Conservation (phyloP, 2,329 filamentous ascomycete genomes). For the Colletotrichum euphorbiae region DNA sequence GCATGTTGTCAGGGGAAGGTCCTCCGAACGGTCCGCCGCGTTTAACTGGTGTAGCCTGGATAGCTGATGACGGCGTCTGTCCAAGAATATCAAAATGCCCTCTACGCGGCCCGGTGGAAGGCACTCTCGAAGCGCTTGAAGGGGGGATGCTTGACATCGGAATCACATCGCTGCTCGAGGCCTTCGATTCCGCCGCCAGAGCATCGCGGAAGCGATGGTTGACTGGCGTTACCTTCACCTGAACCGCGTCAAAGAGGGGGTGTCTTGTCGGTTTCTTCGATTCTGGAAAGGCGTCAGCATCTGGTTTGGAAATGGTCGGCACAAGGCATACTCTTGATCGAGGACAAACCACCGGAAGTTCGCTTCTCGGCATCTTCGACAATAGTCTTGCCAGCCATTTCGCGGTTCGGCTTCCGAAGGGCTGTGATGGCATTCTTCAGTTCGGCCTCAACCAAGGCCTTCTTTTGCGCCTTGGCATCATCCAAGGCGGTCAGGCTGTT, state of each 20-base stretch:
- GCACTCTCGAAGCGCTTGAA: constrained; percentile 54
- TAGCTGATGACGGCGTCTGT: constrained; percentile 35
- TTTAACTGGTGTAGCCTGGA: constrained; percentile 40
- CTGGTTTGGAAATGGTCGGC: not conserved
- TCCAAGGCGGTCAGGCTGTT: constrained; percentile 63
- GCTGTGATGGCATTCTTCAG: constrained; percentile 79
- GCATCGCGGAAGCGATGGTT: constrained; percentile 66
- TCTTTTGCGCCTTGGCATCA: constrained; percentile 71
- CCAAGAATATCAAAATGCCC: constrained; percentile 48
- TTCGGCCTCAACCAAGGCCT: constrained; percentile 75
- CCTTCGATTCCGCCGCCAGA: constrained; percentile 50
- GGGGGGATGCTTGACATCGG: constrained; percentile 47
- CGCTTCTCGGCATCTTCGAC: constrained; percentile 76
- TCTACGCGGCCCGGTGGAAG: constrained; percentile 54
- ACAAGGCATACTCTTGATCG: constrained; percentile 60
- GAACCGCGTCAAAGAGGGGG: constrained; percentile 53
- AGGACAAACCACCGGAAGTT: constrained; percentile 58
- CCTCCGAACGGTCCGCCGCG: not conserved
- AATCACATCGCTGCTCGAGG: constrained; percentile 17
- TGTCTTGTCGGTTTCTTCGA: constrained; percentile 62
- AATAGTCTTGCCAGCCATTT: constrained; percentile 74
- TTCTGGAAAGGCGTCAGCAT: constrained; percentile 52
- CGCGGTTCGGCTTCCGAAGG: constrained; percentile 80
- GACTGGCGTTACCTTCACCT: constrained; percentile 69
- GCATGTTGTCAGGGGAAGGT: constrained; percentile 41